Percentiles rank a stretch among this genome's conserved stretches.
Conservation (phyloP, 495 filamentous ascomycete genomes). For the Penicillium bovifimosum region DNA sequence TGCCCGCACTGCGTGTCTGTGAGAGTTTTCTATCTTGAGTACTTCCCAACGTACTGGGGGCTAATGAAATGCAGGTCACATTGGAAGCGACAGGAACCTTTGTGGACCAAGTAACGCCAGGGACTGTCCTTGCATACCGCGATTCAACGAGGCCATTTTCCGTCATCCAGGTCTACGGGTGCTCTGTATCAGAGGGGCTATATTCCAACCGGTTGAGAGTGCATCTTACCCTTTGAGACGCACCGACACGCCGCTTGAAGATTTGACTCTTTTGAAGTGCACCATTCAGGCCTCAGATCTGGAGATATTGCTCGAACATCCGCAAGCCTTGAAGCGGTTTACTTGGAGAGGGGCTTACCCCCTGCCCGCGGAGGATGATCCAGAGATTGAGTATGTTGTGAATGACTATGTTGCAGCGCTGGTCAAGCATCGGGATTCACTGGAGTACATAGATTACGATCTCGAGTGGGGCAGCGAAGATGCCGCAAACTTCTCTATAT, state of each 20-base stretch:
- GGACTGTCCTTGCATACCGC: background rate
- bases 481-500: background rate
- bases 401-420: background rate
- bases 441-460: slow-evolving; percentile 2
- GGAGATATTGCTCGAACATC: background rate
- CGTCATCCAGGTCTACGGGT: background rate
- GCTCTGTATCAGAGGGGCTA: background rate
- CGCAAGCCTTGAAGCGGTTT: background rate
- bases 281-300: background rate
- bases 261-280: slow-evolving; percentile 1
- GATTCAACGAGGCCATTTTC: background rate
- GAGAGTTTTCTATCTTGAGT: background rate
- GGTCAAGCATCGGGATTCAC: background rate
- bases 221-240: too few relatives aligned
- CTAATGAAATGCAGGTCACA: background rate
- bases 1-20: slow-evolving; percentile 1
- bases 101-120: background rate
- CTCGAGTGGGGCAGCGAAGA: slow-evolving; percentile 1
- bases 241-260: background rate
- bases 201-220: background rate
- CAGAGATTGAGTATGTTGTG: background rate
- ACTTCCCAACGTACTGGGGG: too few relatives aligned
- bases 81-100: background rate
- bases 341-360: background rate
- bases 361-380: too few relatives aligned